Conservation (phyloP, 345 rosid genomes). For the Salix udensis region DNA sequence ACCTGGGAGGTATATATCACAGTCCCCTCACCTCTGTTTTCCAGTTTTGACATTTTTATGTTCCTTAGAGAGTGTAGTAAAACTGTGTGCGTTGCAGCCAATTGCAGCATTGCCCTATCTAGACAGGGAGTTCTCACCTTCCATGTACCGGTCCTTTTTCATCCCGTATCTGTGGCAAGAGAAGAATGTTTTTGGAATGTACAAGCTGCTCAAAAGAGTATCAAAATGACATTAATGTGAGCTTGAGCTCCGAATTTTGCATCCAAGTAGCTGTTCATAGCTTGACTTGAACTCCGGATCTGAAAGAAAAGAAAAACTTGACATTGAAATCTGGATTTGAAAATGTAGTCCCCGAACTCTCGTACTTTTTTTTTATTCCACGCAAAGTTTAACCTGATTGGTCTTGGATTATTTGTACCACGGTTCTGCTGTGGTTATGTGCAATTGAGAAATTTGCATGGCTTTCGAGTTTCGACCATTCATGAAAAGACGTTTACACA, state of each 20-base stretch:
- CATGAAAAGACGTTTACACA: neutral
- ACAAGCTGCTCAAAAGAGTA: conserved; percentile 58
- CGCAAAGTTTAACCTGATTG: neutral
- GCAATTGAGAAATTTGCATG: no score
- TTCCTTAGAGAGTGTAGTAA: neutral
- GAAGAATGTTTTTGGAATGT: conserved; percentile 87
- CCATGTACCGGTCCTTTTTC: conserved; percentile 79
- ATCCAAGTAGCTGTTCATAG: neutral
- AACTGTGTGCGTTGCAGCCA: conserved; percentile 38
- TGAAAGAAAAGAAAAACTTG: neutral
- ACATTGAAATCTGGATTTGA: neutral
- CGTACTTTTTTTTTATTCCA: neutral
- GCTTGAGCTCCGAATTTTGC: neutral
- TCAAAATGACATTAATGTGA: conserved; percentile 1
- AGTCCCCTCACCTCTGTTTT: neutral
- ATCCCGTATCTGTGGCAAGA: conserved; percentile 79
- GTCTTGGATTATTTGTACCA: neutral
- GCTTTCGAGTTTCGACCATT: neutral
- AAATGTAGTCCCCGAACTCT: neutral
- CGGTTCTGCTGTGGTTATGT: neutral
- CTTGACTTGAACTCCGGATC: neutral
- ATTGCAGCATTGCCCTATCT: conserved; percentile 77
- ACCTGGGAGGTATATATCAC: conserved; percentile 76
- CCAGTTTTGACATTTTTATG: neutral
- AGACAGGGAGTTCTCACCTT: conserved; percentile 88